Percentiles rank a stretch among this genome's conserved stretches.
Conservation (phyloP, 257 asterid species). For the Solanum chaucha region DNA sequence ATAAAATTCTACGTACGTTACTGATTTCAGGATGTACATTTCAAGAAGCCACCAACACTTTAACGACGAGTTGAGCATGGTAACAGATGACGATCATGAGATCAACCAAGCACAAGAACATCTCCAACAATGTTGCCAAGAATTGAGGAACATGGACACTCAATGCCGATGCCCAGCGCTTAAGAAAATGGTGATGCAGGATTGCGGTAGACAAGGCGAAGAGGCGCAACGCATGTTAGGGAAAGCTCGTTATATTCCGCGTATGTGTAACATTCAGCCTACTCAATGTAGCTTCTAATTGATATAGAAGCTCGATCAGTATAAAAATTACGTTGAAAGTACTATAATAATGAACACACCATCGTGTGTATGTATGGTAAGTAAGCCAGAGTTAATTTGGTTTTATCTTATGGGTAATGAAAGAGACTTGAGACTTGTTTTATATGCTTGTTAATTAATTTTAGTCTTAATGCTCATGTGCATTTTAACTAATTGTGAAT, state of each 20-base stretch:
- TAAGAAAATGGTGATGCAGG: neutral
- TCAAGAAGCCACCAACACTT: neutral
- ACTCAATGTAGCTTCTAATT: neutral
- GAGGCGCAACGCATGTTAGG: neutral
- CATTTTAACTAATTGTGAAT: too few species aligned
- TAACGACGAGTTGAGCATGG: neutral
- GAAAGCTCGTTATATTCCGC: neutral
- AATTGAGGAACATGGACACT: neutral
- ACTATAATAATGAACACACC: neutral
- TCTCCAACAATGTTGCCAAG: conserved; percentile 5
- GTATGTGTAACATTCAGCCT: neutral
- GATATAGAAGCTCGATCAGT: neutral
- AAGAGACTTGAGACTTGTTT: neutral
- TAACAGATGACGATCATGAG: neutral
- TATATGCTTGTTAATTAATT: neutral
- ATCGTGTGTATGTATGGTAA: neutral
- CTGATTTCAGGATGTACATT: neutral
- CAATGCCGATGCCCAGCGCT: conserved; percentile 4
- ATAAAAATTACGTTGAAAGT: neutral
- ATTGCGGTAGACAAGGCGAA: neutral
- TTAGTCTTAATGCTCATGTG: too few species aligned
- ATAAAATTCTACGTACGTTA: neutral
- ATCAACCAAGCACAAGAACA: neutral
- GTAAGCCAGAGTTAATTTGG: accelerated
- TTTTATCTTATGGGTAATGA: neutral